Evolutionary conservation across 2,329 filamentous ascomycete species (phyloP).

Genomic region (Alternaria triticimaculans): DNA sequence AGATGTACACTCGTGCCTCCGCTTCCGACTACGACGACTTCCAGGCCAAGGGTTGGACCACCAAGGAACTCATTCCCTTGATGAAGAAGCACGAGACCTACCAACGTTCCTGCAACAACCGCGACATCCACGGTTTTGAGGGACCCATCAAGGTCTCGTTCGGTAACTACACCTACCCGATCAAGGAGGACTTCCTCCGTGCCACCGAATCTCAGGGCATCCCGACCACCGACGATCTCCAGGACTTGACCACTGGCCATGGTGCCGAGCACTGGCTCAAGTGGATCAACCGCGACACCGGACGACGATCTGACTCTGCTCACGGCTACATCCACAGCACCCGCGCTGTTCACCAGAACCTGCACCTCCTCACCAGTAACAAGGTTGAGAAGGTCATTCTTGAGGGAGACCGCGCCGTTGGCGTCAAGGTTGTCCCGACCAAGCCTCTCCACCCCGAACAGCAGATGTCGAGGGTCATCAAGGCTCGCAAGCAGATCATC

Average conservation of each 20-base stretch:
- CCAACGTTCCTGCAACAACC: slow-evolving; percentile 61
- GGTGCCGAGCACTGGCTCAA: slow-evolving; percentile 85
- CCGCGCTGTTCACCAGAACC: slow-evolving; percentile 70
- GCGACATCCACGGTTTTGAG: slow-evolving; percentile 76
- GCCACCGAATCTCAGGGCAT: slow-evolving; percentile 77
- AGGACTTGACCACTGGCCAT: slow-evolving; percentile 71
- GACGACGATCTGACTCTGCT: slow-evolving; percentile 76
- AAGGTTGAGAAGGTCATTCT: slow-evolving; percentile 80
- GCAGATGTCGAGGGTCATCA: slow-evolving; percentile 63
- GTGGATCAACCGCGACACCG: slow-evolving; percentile 77
- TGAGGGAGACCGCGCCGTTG: slow-evolving; percentile 74
- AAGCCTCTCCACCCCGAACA: slow-evolving; percentile 69
- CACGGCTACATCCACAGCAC: slow-evolving; percentile 82
- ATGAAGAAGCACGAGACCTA: slow-evolving; percentile 86
- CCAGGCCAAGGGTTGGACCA: slow-evolving; percentile 79
- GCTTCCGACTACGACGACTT: slow-evolving; percentile 80
- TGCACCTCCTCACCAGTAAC: slow-evolving; percentile 76
- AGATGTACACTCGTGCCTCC: slow-evolving; percentile 77
- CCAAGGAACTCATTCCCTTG: slow-evolving; percentile 74
- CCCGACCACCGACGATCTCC: slow-evolving; percentile 75
- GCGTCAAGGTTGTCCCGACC: slow-evolving; percentile 72
- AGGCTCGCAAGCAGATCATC: slow-evolving; percentile 75
- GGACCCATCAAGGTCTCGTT: slow-evolving; percentile 85
- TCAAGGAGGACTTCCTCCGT: slow-evolving; percentile 81
- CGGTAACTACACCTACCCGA: slow-evolving; percentile 78